Base-by-base conservation (phyloP, 2,329 filamentous ascomycete genomes). In the Fusarium nematophilum region DNA sequence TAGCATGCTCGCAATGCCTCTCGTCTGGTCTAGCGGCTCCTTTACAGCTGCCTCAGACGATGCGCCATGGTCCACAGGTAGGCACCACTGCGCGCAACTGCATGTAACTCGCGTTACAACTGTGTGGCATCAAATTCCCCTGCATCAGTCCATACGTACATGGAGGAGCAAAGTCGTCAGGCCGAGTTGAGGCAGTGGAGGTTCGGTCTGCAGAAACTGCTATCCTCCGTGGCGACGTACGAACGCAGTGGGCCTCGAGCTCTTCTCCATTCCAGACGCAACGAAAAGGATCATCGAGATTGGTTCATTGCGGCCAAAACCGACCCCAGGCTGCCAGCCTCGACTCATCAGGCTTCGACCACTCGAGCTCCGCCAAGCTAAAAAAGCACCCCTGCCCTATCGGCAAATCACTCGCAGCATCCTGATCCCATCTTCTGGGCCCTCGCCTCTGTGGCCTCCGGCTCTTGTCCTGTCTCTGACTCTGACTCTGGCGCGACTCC, bases 71-170 rank as follows among this genome's bases (percentile, higher is more conserved):
- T 54, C 48, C 48, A 57, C 52, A 21, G 15, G 42, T 21, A 18
- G 40, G 44, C 58, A 43, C 53, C 48, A 53, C 42, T 39, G 7
- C 27, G 44, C 58, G 44, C 33, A 46, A 33, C 31, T 52, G 43
- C 30, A 43, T 56, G 48, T 49, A 27, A 54, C 48, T 56, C 48
- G 33, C 30, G 27, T 46, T 46, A 53, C 53, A 43, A 48, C 56
- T 56, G 51, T 48, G 38, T 29, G 34, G 34, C 52, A 43, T 45
- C 37, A 25, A 46, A 47, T 59, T 64, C 48, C 52, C 62, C 39
- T 62, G 43, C 42, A 48, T 59, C 48, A 33, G 57, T 58, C 38
- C 48, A 59, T 53, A 42, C 51, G 31, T 54, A 26, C 50, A 42
- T 50, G 13, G 21, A 51, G 53, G 15, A 26, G 36, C 37, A 31